Evolutionary conservation across 768 basidiomycete species (phyloP).

Genomic region (Leccinum aurantiacum): DNA sequence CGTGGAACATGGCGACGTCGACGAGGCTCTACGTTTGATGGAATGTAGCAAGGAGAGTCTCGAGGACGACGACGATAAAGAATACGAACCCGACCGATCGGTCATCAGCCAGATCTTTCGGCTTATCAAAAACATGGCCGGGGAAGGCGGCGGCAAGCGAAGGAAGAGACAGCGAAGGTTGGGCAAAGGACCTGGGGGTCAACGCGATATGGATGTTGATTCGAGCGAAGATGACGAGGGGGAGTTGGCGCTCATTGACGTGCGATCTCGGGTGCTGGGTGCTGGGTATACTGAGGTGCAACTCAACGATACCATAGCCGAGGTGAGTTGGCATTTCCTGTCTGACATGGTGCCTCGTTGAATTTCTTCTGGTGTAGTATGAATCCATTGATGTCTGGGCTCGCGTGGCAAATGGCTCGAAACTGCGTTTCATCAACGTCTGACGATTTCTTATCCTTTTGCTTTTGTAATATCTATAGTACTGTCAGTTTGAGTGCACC

Average conservation of each 20-base stretch:
- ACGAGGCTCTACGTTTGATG: conserved; percentile 96
- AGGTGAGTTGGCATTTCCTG: conserved; percentile 49
- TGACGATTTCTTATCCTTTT: conserved; percentile 7
- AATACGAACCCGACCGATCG: conserved; percentile 73
- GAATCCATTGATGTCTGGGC: conserved; percentile 80
- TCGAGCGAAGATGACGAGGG: conserved; percentile 65
- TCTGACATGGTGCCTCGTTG: conserved; percentile 1
- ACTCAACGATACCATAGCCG: conserved; percentile 78
- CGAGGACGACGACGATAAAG: conserved; percentile 73
- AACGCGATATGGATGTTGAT: conserved; percentile 69
- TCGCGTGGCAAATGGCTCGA: conserved; percentile 80
- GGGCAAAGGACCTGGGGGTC: conserved; percentile 67
- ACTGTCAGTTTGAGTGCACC: conserved; percentile 16
- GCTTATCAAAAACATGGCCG: conserved; percentile 85
- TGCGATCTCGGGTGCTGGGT: conserved; percentile 80
- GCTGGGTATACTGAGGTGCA: conserved; percentile 91
- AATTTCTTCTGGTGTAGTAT: conserved; percentile 55
- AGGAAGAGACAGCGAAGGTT: conserved; percentile 51
- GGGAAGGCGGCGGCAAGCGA: conserved; percentile 38
- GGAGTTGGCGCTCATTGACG: conserved; percentile 82
- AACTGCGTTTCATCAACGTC: conserved; percentile 64
- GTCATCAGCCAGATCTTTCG: conserved; percentile 83
- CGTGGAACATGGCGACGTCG: conserved; percentile 86
- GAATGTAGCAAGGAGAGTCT: conserved; percentile 93
- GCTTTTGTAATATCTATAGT: not conserved